phyloP scores from a whole-genome alignment of 257 asterid species.

The Ilex aquifolium region DNA sequence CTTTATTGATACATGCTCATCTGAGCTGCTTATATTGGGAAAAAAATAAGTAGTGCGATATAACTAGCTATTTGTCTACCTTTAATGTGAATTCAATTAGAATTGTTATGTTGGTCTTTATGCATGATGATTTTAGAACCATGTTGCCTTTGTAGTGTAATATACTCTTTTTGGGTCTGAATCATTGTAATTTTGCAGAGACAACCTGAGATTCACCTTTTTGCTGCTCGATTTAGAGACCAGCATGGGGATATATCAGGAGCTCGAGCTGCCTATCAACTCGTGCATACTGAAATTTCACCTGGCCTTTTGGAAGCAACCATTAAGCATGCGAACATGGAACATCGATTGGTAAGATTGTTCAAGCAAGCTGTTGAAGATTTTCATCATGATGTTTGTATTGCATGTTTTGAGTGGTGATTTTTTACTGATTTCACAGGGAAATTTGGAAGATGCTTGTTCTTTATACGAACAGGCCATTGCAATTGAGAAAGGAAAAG shows the following conservation, averaged over 20 bases:
- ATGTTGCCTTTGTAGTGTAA: too few relatives aligned
- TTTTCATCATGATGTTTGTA: too few relatives aligned
- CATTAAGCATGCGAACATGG: slow-evolving; percentile 97
- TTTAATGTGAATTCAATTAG: too few relatives aligned
- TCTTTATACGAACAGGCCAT: slow-evolving; percentile 88
- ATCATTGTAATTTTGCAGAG: slow-evolving; percentile 39
- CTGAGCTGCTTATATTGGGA: too few relatives aligned
- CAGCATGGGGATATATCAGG: slow-evolving; percentile 78
- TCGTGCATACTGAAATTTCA: slow-evolving; percentile 84
- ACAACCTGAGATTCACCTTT: slow-evolving; percentile 95
- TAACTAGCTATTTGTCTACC: too few relatives aligned
- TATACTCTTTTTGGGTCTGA: background rate
- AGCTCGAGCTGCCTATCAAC: slow-evolving; percentile 91
- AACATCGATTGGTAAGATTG: slow-evolving; percentile 63
- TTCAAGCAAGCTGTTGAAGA: too few relatives aligned
- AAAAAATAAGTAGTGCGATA: too few relatives aligned
- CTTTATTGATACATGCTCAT: too few relatives aligned
- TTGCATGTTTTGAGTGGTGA: too few relatives aligned
- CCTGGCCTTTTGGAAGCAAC: slow-evolving; percentile 97
- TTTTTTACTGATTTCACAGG: slow-evolving; percentile 41
- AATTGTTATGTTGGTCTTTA: too few relatives aligned
- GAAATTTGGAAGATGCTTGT: slow-evolving; percentile 75
- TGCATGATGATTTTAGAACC: too few relatives aligned
- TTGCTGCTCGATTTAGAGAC: slow-evolving; percentile 87
- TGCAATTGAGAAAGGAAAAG: slow-evolving; percentile 93